Evolutionary conservation across 805 yeast species (phyloP).

Genomic region (Wickerhamomyces kurtzmanii): DNA sequence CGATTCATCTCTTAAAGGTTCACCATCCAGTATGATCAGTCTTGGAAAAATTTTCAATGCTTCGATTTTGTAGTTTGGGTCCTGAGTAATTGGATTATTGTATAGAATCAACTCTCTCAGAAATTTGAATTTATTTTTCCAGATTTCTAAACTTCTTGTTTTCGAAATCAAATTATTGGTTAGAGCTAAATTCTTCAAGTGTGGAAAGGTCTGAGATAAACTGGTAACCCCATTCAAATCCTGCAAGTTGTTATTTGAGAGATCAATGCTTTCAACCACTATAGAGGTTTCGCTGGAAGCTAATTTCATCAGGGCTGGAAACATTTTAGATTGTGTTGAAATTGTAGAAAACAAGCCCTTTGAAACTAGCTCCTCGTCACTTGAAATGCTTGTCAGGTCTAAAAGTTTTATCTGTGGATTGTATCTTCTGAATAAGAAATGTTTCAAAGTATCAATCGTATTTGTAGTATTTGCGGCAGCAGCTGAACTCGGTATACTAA

Average conservation of each 20-base stretch:
- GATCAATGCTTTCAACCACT: slow-evolving; percentile 57
- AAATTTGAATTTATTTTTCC: slow-evolving; percentile 66
- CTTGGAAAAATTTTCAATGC: slow-evolving; percentile 72
- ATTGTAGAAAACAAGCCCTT: slow-evolving; percentile 58
- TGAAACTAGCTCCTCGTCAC: slow-evolving; percentile 48
- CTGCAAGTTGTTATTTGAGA: slow-evolving; percentile 53
- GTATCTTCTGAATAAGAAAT: slow-evolving; percentile 58
- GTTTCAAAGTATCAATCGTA: slow-evolving; percentile 54
- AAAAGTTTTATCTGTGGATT: slow-evolving; percentile 55
- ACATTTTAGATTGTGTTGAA: slow-evolving; percentile 67
- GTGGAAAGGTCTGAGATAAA: slow-evolving; percentile 67
- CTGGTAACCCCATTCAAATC: slow-evolving; percentile 54
- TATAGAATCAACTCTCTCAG: slow-evolving; percentile 70
- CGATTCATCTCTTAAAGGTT: slow-evolving; percentile 63
- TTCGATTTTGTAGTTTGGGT: slow-evolving; percentile 44
- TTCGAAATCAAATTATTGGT: slow-evolving; percentile 62
- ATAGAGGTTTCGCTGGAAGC: slow-evolving; percentile 43
- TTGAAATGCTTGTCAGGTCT: slow-evolving; percentile 54
- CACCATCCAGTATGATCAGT: slow-evolving; percentile 69
- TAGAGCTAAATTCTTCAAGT: slow-evolving; percentile 67
- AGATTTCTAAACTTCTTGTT: slow-evolving; percentile 52
- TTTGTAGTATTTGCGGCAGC: slow-evolving; percentile 18
- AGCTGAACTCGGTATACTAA: slow-evolving; percentile 25
- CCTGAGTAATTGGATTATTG: slow-evolving; percentile 63
- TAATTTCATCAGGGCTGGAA: slow-evolving; percentile 80